A percentile compares a stretch with the other conserved stretches of the same genome.
phyloP scores from a whole-genome alignment of 306 rosid species.

The Sicyos baderoa region DNA sequence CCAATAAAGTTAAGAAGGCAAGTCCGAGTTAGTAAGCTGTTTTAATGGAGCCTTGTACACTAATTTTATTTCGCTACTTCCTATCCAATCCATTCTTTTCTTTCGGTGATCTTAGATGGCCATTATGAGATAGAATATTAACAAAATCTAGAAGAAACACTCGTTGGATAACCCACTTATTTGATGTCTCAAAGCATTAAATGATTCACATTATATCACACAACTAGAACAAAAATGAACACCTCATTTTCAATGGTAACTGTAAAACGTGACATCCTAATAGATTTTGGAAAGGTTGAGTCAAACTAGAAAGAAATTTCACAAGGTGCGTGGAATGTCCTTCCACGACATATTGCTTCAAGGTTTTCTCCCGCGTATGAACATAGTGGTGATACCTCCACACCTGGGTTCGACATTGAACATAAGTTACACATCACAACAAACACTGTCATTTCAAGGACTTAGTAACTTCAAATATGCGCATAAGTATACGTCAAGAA shows the following conservation, averaged over 20 bases:
- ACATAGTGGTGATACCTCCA: constrained; percentile 91
- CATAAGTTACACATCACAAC: constrained; percentile 17
- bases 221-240: neutral
- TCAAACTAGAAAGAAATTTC: constrained; percentile 70
- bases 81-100: too few species aligned
- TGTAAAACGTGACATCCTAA: constrained; percentile 6
- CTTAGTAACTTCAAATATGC: too few species aligned
- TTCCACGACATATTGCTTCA: constrained; percentile 87
- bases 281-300: too few species aligned
- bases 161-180: neutral
- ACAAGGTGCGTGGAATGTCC: constrained; percentile 97
- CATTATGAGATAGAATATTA: too few species aligned
- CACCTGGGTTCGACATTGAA: constrained; percentile 43
- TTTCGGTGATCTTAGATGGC: too few species aligned
- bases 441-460: neutral
- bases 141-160: neutral
- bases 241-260: constrained; percentile 5
- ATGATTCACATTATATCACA: constrained; percentile 1
- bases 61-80: neutral
- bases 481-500: constrained; percentile 61
- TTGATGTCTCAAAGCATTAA: constrained; percentile 5
- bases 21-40: neutral
- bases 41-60: neutral
- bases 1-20: neutral
- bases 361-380: constrained; percentile 93